Percentiles rank a stretch among this genome's conserved stretches.
Evolutionary conservation across 2,329 filamentous ascomycete species (phyloP).

Genomic region (Colletotrichum sp.): DNA sequence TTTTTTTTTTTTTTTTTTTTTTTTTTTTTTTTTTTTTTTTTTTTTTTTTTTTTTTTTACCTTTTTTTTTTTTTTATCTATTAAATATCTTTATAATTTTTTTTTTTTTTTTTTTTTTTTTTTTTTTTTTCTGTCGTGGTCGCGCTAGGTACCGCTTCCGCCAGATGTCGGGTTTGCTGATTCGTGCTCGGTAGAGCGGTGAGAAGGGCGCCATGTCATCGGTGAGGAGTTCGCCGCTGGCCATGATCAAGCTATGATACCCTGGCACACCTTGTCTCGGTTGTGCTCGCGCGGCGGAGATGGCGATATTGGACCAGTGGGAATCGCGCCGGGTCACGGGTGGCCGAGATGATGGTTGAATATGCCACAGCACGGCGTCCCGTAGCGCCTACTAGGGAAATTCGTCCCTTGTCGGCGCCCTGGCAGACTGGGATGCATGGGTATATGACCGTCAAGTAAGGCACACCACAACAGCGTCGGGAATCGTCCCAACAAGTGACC

Average conservation of each 20-base stretch:
- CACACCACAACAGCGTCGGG: background rate
- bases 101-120: too few species aligned
- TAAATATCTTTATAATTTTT: too few species aligned
- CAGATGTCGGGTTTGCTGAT: background rate
- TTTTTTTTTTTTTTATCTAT: too few species aligned
- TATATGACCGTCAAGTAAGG: background rate
- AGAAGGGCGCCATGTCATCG: background rate
- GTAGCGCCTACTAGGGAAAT: background rate
- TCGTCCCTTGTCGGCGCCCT: conserved; percentile 3
- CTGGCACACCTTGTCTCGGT: background rate
- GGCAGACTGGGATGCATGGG: conserved; percentile 14
- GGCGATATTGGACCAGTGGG: background rate
- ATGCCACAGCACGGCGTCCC: background rate
- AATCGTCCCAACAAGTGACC: conserved; percentile 19
- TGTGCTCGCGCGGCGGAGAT: background rate
- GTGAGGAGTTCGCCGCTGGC: background rate
- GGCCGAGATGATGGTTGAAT: background rate
- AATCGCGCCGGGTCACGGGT: background rate
- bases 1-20: too few species aligned
- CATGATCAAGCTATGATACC: background rate
- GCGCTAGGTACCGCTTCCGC: background rate
- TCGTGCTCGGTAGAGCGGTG: conserved; percentile 8
- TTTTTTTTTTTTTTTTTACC: too few species aligned
- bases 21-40: too few species aligned
- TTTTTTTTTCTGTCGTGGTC: background rate